A percentile compares a stretch with the other conserved stretches of the same genome.
phyloP scores from a whole-genome alignment of 257 asterid genomes.

The Verbascum thapsus region DNA sequence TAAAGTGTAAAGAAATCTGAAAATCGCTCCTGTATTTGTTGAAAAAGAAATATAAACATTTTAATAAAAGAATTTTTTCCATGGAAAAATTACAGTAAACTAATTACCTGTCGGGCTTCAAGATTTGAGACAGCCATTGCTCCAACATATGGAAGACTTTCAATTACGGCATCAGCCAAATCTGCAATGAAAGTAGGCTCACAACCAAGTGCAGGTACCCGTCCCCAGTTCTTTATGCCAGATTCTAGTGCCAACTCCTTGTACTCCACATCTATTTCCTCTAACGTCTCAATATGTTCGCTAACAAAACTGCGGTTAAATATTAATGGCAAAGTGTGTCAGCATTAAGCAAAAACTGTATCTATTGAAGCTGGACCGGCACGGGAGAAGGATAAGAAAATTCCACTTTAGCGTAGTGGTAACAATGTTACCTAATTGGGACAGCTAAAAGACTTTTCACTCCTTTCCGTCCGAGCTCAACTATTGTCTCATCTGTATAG shows the following conservation, averaged over 20 bases:
- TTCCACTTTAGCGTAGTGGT: slow-evolving; percentile 12
- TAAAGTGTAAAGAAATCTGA: neutral
- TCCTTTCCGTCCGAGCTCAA: slow-evolving; percentile 91
- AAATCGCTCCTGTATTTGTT: neutral
- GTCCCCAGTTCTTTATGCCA: slow-evolving; percentile 96
- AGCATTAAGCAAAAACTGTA: slow-evolving; percentile 20
- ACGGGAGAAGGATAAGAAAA: neutral
- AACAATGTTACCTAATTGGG: slow-evolving; percentile 76
- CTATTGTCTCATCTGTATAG: slow-evolving; percentile 90
- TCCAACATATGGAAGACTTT: slow-evolving; percentile 98
- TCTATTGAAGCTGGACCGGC: slow-evolving; percentile 28
- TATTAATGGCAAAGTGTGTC: slow-evolving; percentile 18
- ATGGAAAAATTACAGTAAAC: neutral
- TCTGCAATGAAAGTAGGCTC: slow-evolving; percentile 92
- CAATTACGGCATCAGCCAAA: slow-evolving; percentile 98
- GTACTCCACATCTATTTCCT: slow-evolving; percentile 99
- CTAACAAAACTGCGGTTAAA: slow-evolving; percentile 79
- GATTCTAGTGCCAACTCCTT: slow-evolving; percentile 94
- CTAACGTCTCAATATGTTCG: slow-evolving; percentile 96
- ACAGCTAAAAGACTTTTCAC: slow-evolving; percentile 96
- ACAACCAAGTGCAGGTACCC: slow-evolving; percentile 96
- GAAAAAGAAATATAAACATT: slow-evolving; percentile 11
- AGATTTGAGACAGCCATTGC: slow-evolving; percentile 99
- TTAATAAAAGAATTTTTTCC: neutral
- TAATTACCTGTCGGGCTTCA: slow-evolving; percentile 93